These are phyloP conservation scores for Naganishia albida DNA, from an alignment of 1,284 basidiomycete genomes.

Conservation along the genomic window DNA sequence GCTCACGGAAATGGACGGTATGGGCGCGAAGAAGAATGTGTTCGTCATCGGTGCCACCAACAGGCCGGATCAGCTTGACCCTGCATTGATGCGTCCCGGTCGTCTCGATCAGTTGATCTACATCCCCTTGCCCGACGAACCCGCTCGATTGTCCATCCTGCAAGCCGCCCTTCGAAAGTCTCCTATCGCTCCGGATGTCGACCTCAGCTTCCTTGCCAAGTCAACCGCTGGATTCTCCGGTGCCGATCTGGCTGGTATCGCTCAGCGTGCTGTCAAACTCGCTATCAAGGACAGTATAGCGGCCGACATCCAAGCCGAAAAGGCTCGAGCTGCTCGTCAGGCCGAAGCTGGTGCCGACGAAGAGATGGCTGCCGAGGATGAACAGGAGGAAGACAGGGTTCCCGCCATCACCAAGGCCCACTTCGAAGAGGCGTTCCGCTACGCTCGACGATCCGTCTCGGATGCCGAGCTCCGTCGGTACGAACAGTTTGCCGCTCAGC, in stretches of 20 bases:
- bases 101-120: constrained; percentile 96
- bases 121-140: constrained; percentile 91
- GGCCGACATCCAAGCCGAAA: constrained; percentile 75
- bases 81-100: constrained; percentile 94
- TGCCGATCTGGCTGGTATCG: constrained; percentile 98
- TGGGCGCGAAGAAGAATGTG: constrained; percentile 99
- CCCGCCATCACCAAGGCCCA: constrained; percentile 91
- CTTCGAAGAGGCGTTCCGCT: constrained; percentile 76
- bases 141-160: constrained; percentile 87
- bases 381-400: constrained; percentile 82
- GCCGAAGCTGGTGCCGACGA: constrained; percentile 69
- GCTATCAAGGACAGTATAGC: constrained; percentile 87
- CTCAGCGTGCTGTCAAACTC: constrained; percentile 94
- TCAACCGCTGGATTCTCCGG: constrained; percentile 97
- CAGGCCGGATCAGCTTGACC: constrained; percentile 98
- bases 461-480: constrained; percentile 82
- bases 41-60: constrained; percentile 78
- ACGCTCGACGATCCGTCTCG: constrained; percentile 82
- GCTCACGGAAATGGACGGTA: constrained; percentile 97
- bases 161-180: constrained; percentile 89
- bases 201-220: constrained; percentile 86
- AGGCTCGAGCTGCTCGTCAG: constrained; percentile 80
- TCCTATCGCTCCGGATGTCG: constrained; percentile 81
- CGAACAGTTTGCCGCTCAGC: constrained; percentile 53
- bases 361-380: constrained; percentile 68